phyloP scores from a whole-genome alignment of 345 rosid species.

The Melaleuca quinquenervia region DNA sequence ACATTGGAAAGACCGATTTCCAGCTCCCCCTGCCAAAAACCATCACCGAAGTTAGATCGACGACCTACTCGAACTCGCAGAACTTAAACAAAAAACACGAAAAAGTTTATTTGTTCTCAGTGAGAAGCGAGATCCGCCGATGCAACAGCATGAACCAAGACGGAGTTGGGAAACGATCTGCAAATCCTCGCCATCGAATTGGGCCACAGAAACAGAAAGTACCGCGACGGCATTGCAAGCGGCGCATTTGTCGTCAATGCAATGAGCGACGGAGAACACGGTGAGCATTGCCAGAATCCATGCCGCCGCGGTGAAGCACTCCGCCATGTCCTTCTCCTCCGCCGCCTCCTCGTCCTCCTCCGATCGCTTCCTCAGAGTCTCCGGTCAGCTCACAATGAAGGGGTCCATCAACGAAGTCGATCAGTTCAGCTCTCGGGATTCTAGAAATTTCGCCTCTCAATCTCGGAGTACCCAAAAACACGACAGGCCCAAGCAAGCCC shows the following conservation, averaged over 20 bases:
- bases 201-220: background rate
- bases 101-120: background rate
- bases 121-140: background rate
- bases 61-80: background rate
- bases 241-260: conserved; percentile 67
- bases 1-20: conserved; percentile 74
- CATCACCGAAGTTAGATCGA: conserved; percentile 4
- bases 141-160: background rate
- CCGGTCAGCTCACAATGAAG: background rate
- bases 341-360: too few species aligned
- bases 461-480: background rate
- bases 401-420: background rate
- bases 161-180: background rate
- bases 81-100: background rate
- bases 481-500: background rate
- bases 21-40: conserved; percentile 60
- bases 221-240: conserved; percentile 93
- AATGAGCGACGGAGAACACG: conserved; percentile 11
- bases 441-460: background rate
- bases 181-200: background rate
- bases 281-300: conserved; percentile 18
- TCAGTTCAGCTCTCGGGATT: background rate
- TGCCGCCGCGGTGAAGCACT: conserved; percentile 5
- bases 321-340: conserved; percentile 10
- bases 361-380: background rate